phyloP scores from a whole-genome alignment of 805 yeast genomes.

The Schizosaccharomyces cryophilus region DNA sequence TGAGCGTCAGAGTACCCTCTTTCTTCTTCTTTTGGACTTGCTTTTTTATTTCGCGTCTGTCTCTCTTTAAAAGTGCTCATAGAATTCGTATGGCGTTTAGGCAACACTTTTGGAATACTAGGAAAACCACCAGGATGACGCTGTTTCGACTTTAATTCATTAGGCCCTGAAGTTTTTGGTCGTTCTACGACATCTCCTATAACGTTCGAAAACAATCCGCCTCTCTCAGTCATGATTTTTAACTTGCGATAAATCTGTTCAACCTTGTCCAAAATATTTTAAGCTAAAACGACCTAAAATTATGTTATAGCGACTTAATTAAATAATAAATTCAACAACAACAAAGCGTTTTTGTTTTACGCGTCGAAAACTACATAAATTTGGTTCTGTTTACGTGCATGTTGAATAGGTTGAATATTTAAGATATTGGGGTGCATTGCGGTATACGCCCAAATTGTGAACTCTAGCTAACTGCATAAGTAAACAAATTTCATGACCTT shows the following conservation, averaged over 20 bases:
- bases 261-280: too few species aligned
- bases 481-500: too few species aligned
- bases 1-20: neutral
- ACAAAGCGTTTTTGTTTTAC: too few species aligned
- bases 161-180: neutral
- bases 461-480: too few species aligned
- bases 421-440: too few species aligned
- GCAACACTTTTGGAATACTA: neutral
- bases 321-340: too few species aligned
- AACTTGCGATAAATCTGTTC: neutral
- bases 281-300: too few species aligned
- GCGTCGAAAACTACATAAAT: too few species aligned
- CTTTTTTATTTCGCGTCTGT: neutral
- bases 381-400: too few species aligned
- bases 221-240: neutral
- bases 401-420: too few species aligned
- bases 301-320: too few species aligned
- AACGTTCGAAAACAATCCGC: neutral
- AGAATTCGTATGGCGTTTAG: neutral
- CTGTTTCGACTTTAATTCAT: neutral
- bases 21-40: neutral
- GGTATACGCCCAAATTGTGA: too few species aligned
- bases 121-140: neutral
- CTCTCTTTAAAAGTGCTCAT: neutral
- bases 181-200: neutral